Base-by-base conservation (phyloP, 2,329 filamentous ascomycete genomes). In the Ophidiomyces ophidiicola region DNA sequence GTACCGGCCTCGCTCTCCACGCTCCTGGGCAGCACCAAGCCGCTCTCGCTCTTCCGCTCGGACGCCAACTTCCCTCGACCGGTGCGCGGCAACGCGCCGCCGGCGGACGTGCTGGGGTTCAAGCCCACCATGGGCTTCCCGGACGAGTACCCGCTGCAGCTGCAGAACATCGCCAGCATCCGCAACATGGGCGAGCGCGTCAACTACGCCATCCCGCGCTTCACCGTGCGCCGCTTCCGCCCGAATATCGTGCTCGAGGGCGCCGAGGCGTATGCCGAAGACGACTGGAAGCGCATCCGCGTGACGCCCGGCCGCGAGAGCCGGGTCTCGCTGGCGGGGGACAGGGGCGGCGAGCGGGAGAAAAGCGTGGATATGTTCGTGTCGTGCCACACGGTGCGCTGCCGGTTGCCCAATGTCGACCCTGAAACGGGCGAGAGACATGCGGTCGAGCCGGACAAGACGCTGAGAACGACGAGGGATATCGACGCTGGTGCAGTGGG, bases 161-260 rank as follows among this genome's bases (percentile, higher is more conserved):
- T 77, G 3, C 54, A 76, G 32, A 72, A 67, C 32, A 53, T 77
- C 11, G 61, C 70, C 11, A 73, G 69, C 28, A 62, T 75, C 8
- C 66, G 63, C 4, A 65, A 73, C 18, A 59, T 76, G 3, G 67
- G 65, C 5, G 51, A 50, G 2, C 56, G 58, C 8, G 60, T 74
- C 4, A 50, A 46, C 17, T 46, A 49, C 5, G 57, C 56, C 3
- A 56, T 60, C 10, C 63, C 63, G 1, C 52, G 54, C 1, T 57
- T 77, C 23, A 66, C 67, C 36, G 65, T 68, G n/a, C 54, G 67
- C 4, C 66, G 72, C 10, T 77, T 75, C 49, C 63, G 74, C 29
- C 66, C 72, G 10, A 78, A 78, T 48, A 66, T 78, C 30, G 65
- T 74, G 41, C 48, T 76, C 31, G 63, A 67, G 15, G 73, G 73